These are phyloP conservation scores for Phaeophleospora eucalypticola DNA, from an alignment of 2,329 filamentous ascomycete species.

Conservation along the genomic window DNA sequence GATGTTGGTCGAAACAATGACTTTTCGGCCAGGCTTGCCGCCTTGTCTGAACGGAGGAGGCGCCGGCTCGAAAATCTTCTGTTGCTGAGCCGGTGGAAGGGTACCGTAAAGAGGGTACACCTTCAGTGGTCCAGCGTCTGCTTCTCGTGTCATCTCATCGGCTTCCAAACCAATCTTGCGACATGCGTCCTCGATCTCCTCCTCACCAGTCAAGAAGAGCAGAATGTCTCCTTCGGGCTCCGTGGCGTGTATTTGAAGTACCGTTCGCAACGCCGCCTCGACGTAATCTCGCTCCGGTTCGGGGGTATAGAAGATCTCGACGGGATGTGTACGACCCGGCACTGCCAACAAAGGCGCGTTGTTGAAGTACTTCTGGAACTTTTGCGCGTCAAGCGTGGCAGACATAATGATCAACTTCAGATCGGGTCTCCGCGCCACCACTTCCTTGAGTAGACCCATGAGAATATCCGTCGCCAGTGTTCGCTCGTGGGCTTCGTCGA, in stretches of 20 bases:
- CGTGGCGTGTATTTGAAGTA: conserved; percentile 91
- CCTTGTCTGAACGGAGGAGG: conserved; percentile 68
- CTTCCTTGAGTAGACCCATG: conserved; percentile 92
- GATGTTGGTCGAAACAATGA: conserved; percentile 94
- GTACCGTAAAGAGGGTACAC: conserved; percentile 95
- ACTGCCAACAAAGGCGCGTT: conserved; percentile 90
- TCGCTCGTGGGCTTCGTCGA: conserved; percentile 97
- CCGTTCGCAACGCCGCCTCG: conserved; percentile 88
- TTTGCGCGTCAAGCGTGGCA: conserved; percentile 92
- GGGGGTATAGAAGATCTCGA: conserved; percentile 97
- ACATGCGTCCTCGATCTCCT: conserved; percentile 96
- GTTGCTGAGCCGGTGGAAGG: conserved; percentile 82
- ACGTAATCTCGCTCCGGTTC: conserved; percentile 96
- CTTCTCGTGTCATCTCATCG: conserved; percentile 87
- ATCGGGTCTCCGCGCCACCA: conserved; percentile 75
- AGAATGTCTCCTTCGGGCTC: conserved; percentile 91
- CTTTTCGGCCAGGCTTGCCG: conserved; percentile 85
- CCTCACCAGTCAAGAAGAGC: conserved; percentile 93
- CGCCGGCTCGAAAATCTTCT: conserved; percentile 83
- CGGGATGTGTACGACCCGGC: conserved; percentile 89
- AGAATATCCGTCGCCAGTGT: conserved; percentile 96
- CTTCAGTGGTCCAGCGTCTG: conserved; percentile 81
- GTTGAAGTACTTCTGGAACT: conserved; percentile 97
- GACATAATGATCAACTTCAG: conserved; percentile 99
- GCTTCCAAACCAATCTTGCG: conserved; percentile 86